Base-by-base conservation (phyloP, 805 yeast species). In the Kuraishia floccosa region DNA sequence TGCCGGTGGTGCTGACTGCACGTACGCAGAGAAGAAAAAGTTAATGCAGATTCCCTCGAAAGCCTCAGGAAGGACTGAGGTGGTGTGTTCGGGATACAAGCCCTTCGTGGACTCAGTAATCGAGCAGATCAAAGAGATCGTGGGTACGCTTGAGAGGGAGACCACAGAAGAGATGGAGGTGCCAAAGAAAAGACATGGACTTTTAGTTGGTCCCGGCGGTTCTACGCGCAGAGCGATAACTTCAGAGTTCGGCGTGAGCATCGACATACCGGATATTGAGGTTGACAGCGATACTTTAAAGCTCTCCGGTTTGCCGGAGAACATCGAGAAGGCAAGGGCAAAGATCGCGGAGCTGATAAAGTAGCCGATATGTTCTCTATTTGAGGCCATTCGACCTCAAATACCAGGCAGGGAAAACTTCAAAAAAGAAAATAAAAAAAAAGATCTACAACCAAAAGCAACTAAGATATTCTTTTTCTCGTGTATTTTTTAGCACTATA, bases 131-230 rank as follows among this genome's bases (percentile, higher is more conserved):
- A 60, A 73, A 33, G 62, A 63, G 30, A 60, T 87, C 30, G 78
- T 86, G 29, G 63, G 59, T 13, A 75, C 70, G 22, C 72, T 71
- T 39, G 85, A 84, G 50, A 72, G 72, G 32, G 56, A 75, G 30
- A 58, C 66, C 30, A 56, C 61, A 24, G 77, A 64, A 39, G 65
- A 60, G 24, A 43, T 67, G 35, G 73, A 63, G 11, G 63, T 89
- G 43, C 72, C 91, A 25, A 72, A 74, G 49, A 79, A 74, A 36
- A 79, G 77, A 48, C 89, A 83, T 44, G 71, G 84, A 43, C 64
- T 73, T 7, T 47, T 89, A 31, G 72, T 89, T 52, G 97, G 97
- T 24, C 75, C 85, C 24, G 74, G 75, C 35, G 96, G 97, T 27
- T 46, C 72, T 9, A 67, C 69, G 35, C 83, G 89, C 56, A 78